Evolutionary conservation across 306 rosid genomes (phyloP), one percentile per base, ranked within the genome.

Genomic region (Echinosophora koreensis): DNA sequence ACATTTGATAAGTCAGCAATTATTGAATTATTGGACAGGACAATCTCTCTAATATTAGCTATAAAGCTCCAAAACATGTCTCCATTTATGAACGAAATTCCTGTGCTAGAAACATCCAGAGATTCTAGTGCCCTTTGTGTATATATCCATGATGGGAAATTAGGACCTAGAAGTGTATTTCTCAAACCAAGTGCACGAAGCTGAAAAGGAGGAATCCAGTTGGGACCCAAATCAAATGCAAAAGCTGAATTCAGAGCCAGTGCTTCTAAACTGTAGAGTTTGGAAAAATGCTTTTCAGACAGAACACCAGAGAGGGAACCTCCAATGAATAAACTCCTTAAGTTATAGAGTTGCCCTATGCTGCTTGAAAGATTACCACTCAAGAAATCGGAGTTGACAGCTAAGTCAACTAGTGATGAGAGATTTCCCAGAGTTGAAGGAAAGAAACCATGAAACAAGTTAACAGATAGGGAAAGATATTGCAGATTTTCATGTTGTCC

Each of bases 391-490:
- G 55, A 37, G 15, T 66, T 39, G 42, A 81, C 0, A 4, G 9
- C 6, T 9, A 81, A 81, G 1, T n/a, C 11, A 27, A 39, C 28
- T 30, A 81, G 38, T 41, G 84, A 74, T 35, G 80, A 80, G 6
- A 81, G 56, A 28, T 84, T 84, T 57, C 86, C 85, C 2, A 87
- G 38, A 0, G 81, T 50, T 14, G 80, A 32, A 6, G 88, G 88
- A 41, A 87, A 71, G 2, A 71, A 6, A 66, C 84, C 86, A 9
- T 30, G 49, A 71, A 87, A 78, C 5, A 41, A 46, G 50, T 84
- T 87, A 3, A 6, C 0, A 58, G 66, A 13, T 7, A 86, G 28
- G 22, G 3, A 22, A 57, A 83, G 77, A 12, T 16, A 11, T 32
- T 70, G 71, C n/a, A 86, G 49, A 39, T 76, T 61, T n/a, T 69